Base-by-base conservation (phyloP, 1,284 basidiomycete genomes). In the Apiotrichum brassicae region DNA sequence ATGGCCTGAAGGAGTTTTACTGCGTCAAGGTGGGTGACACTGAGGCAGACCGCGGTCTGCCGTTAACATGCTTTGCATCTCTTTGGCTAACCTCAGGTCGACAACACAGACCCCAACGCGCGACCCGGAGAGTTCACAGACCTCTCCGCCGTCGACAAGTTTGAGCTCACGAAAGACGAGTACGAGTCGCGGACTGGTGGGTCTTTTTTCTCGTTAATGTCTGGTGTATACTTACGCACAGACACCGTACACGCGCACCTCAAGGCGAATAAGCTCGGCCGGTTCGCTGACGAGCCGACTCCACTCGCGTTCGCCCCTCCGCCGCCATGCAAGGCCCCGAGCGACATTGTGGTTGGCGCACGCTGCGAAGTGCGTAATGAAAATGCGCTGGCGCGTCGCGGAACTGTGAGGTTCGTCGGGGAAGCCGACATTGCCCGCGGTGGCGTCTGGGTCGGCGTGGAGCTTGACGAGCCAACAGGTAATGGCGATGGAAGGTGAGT, bases 391-490 rank as follows among this genome's bases (percentile, higher is more conserved):
- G 80, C 79, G 47, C 84, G 89, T 60, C 79, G 89, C 23, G 94
- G 94, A 0, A 85, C 83, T 0, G 82, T 98, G 20, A 78, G 84
- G 9, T 98, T 84, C 63, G 83, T 93, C 12, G 95, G 95, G 0
- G 67, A 75, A 23, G 89, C 92, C 0, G 77, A 79, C 46, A 95
- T 97, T 64, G 82, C 82, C 20, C 42, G 48, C 26, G 43, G 66
- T 24, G 43, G 68, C 0, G 66, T 81, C 0, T 97, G 94, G 94
- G 80, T 97, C 3, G 95, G 94, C 1, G 78, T 98, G 7, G 88
- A 95, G 71, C 89, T 94, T 62, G 95, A 98, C 66, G 95, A 97
- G 65, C 94, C 95, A 1, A 79, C 91, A 12, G 93, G 94, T 12
- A 97, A 93, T 75, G 93, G 94, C 58, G 87, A 97, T 69, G 94